A percentile compares a stretch with the other conserved stretches of the same genome.
phyloP scores from a whole-genome alignment of 163 green algal species.

The Chlorella variabilis region DNA sequence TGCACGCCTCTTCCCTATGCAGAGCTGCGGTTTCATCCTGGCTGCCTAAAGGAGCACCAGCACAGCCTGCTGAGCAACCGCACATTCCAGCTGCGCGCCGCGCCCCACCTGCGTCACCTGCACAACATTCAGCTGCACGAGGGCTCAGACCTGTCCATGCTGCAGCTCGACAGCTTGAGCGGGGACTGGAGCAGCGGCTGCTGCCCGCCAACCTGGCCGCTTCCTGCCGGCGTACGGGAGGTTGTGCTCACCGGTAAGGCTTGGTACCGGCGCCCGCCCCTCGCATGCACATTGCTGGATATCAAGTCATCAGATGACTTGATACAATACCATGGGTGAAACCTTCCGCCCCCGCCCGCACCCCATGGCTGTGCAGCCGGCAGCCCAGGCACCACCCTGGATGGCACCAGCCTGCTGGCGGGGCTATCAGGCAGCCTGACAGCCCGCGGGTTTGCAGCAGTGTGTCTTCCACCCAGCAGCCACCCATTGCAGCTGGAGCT shows the following conservation, averaged over 20 bases:
- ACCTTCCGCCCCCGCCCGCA: no score
- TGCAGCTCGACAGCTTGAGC: constrained; percentile 5
- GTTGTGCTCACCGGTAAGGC: not conserved
- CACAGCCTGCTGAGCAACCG: not conserved
- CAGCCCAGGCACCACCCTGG: not conserved
- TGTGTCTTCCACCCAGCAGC: constrained; percentile 8
- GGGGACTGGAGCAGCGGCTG: not conserved
- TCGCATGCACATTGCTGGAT: no score
- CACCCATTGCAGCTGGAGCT: not conserved
- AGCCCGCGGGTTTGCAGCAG: not conserved
- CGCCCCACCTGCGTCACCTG: not conserved
- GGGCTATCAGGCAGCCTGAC: not conserved
- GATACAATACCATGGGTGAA: no score
- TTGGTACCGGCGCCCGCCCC: no score
- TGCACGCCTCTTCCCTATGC: not conserved
- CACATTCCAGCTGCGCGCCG: not conserved
- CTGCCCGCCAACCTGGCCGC: not conserved
- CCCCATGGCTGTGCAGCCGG: no score
- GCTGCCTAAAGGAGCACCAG: not conserved
- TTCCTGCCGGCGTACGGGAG: not conserved
- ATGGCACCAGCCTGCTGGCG: not conserved
- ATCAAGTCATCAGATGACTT: no score
- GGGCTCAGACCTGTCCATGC: not conserved
- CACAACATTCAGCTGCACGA: not conserved
- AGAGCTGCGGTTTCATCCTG: constrained; percentile 1